Conservation (phyloP, 1,284 basidiomycete genomes). For the Austroboletus novae-zelandiae region DNA sequence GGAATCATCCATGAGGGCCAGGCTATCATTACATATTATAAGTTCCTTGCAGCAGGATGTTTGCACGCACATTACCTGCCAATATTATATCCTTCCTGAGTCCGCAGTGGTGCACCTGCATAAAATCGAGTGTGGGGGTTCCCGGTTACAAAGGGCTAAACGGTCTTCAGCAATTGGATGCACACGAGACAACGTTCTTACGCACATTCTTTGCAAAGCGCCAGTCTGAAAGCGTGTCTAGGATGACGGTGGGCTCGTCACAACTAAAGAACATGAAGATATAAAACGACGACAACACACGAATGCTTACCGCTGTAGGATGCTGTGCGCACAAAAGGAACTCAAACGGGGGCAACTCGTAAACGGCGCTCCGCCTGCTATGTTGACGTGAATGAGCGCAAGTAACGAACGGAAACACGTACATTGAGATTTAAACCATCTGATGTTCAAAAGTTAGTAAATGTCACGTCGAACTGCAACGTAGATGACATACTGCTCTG, state of each 20-base stretch:
- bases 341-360: constrained; percentile 57
- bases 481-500: constrained; percentile 60
- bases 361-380: constrained; percentile 59
- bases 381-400: not conserved
- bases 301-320: constrained; percentile 68
- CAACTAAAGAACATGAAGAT: constrained; percentile 44
- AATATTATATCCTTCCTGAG: constrained; percentile 87
- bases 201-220: constrained; percentile 78
- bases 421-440: constrained; percentile 87
- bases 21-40: constrained; percentile 36
- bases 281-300: not conserved
- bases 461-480: not conserved
- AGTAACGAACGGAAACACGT: constrained; percentile 24
- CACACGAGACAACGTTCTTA: not conserved
- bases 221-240: constrained; percentile 85
- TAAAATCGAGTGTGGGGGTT: constrained; percentile 81
- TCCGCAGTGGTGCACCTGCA: constrained; percentile 87
- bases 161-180: constrained; percentile 1
- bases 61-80: constrained; percentile 55
- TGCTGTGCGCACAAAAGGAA: constrained; percentile 82
- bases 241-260: constrained; percentile 85
- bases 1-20: constrained; percentile 84
- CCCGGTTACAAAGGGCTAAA: constrained; percentile 72
- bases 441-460: constrained; percentile 26
- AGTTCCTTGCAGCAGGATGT: constrained; percentile 6